Base-by-base conservation (phyloP, 495 filamentous ascomycete species). In the Melanomma pulvis-pyrius region DNA sequence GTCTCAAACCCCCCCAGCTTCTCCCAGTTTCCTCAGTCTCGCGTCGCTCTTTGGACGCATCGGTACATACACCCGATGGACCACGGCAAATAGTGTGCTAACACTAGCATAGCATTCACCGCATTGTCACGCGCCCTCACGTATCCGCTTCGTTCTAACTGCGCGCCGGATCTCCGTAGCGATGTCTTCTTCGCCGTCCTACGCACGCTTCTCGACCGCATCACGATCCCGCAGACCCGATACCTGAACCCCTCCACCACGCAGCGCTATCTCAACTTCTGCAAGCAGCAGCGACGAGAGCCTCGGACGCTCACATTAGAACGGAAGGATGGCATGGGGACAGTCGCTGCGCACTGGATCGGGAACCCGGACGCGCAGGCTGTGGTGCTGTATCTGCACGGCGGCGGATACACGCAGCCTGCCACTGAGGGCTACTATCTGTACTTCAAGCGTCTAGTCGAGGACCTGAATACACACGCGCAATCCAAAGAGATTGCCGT, bases 321-420 rank as follows among this genome's bases (percentile, higher is more conserved):
- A 34, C 34, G 41, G 39, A 29, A 49, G 25, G 39, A 47, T 34
- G 39, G 54, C 4, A 25, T 17, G 48, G 50, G 17, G 1, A 11
- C 8, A 32, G 12, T 44, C 3, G 32, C 29, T 50, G 26, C 34
- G 12, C 52, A 65, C 21, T 65, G 61, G 61, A 58, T 65, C 9
- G 61, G 61, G 15, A 25, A 13, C 17, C 26, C 36, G 13, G 25
- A 65, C 29, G 61, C 61, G 12, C 39, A 58, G 7, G 24, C 47
- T 21, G 61, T 65, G 11, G 44, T 57, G 15, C 26, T 65, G 1
- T 65, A 50, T 22, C 28, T 58, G 19, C 61, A 65, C 24, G 61
- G 61, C 12, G 61, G 61, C 9, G 61, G 61, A 5, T 65, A 65
- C 44, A 65, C 61, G 11, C 61, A 65, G 41, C 34, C 51, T n/a